Evolutionary conservation across 192 early-diverging fungal species (phyloP).

Genomic region (Phlyctochytrium planicorne): DNA sequence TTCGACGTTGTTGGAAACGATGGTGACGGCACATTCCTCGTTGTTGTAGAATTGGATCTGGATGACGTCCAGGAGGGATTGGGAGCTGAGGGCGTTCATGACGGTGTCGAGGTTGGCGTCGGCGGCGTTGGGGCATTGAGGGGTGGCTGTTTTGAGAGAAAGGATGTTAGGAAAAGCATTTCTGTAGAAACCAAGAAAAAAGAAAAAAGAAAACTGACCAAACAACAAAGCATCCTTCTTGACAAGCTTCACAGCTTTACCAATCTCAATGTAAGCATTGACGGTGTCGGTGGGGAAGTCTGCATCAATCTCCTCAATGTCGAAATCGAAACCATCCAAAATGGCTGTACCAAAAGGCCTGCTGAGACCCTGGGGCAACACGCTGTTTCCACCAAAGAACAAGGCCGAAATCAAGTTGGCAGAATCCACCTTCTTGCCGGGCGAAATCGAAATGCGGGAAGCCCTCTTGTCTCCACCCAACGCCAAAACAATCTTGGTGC

Average conservation of each 20-base stretch:
- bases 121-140: neutral
- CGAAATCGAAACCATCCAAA: neutral
- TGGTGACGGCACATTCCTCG: neutral
- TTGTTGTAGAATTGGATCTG: constrained; percentile 1
- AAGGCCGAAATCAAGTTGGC: neutral
- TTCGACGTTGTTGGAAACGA: neutral
- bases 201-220: too few relatives aligned
- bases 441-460: neutral
- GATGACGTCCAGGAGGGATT: neutral
- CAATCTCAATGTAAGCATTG: too few relatives aligned
- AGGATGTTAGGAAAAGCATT: too few relatives aligned
- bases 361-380: neutral
- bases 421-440: neutral
- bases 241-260: too few relatives aligned
- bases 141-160: neutral
- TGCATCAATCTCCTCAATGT: neutral
- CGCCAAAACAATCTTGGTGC: neutral
- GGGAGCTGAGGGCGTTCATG: neutral
- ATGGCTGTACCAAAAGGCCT: neutral
- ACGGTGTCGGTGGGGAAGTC: too few relatives aligned
- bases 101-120: neutral
- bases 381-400: neutral
- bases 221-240: too few relatives aligned
- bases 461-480: neutral
- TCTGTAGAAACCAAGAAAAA: too few relatives aligned